These are phyloP conservation scores for Actinomortierella ambigua DNA, from an alignment of 371 early-diverging fungal genomes.

Conservation along the genomic window DNA sequence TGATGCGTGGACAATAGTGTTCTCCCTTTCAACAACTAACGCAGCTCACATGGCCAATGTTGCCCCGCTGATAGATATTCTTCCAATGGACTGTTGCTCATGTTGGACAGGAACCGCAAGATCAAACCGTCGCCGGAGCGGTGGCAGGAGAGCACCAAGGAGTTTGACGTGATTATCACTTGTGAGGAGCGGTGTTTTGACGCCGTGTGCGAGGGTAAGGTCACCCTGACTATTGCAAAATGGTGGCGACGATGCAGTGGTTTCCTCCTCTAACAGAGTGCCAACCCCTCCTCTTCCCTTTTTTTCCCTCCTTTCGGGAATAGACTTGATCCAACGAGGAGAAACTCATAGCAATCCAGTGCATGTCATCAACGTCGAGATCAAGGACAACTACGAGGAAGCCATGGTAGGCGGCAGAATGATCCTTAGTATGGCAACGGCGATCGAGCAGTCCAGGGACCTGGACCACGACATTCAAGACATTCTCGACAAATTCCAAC, in stretches of 20 bases:
- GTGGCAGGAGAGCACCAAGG: slow-evolving; percentile 75
- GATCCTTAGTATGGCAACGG: slow-evolving; percentile 73
- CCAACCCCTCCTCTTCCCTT: neutral
- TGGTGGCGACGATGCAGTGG: too few relatives aligned
- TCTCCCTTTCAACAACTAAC: slow-evolving; percentile 4
- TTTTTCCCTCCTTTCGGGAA: neutral
- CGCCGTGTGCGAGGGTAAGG: slow-evolving; percentile 87
- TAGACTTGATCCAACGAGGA: slow-evolving; percentile 77
- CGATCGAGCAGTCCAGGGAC: slow-evolving; percentile 74
- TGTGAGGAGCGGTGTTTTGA: slow-evolving; percentile 98
- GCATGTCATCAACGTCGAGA: slow-evolving; percentile 96
- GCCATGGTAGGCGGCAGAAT: slow-evolving; percentile 85
- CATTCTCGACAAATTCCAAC: slow-evolving; percentile 77
- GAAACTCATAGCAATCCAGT: slow-evolving; percentile 74
- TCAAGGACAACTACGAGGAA: slow-evolving; percentile 93
- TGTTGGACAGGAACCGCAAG: slow-evolving; percentile 92
- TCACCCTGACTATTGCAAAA: too few relatives aligned
- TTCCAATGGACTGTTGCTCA: slow-evolving; percentile 84
- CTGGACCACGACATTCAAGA: slow-evolving; percentile 83
- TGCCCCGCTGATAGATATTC: slow-evolving; percentile 64
- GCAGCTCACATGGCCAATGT: neutral
- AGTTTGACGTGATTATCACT: slow-evolving; percentile 94
- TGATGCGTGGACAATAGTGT: neutral
- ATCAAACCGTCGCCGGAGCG: slow-evolving; percentile 93
- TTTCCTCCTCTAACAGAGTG: too few relatives aligned